Base-by-base conservation (phyloP, 2,329 filamentous ascomycete genomes). In the Pestalotiopsis sp. region DNA sequence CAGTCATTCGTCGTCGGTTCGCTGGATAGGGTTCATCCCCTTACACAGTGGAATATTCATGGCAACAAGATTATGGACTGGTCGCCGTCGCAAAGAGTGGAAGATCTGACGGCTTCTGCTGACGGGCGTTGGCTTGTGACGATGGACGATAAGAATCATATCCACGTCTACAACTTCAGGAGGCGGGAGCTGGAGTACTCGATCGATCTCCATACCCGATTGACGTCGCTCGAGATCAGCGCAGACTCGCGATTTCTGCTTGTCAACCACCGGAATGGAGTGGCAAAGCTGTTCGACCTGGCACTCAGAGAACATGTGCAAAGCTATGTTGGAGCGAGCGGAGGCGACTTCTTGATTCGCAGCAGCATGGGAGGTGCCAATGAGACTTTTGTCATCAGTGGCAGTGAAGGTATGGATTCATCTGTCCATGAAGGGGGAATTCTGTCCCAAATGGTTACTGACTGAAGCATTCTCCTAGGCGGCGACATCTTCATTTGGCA, bases 321-420 rank as follows among this genome's bases (percentile, higher is more conserved):
- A 73, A 90, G 86, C 73, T 98, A 93, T 77, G 84, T 88, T 17
- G 95, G 94, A 0, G 92, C 95, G 70, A 88, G 86, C 58, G 93
- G 94, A 71, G 91, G 90, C 66, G 83, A 91, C 2, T 97, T 85
- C 76, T 87, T 98, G 67, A 97, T 99, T 69, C 88, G 95, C 64
- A 93, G 91, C 75, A 84, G 86, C 0, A 96, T 98, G 80, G 96
- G 96, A 20, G 96, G 96, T 39, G 95, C 95, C 1, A 91, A 93
- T 69, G 94, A 98, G 81, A 95, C 92, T 77, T 98, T 98, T 79
- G 92, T 98, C 11, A 86, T 97, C 36, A 95, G 93, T 75, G 96
- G 96, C 12, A 97, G 94, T 75, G 94, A 98, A 87, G 92, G 93
- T 94, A 82, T 75, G 84, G 74, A 41, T 56, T 31, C 36, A 45